Evolutionary conservation across 1,284 basidiomycete genomes (phyloP), one percentile per base, ranked within the genome.

Genomic region (Cryptococcus jaspeensis): DNA sequence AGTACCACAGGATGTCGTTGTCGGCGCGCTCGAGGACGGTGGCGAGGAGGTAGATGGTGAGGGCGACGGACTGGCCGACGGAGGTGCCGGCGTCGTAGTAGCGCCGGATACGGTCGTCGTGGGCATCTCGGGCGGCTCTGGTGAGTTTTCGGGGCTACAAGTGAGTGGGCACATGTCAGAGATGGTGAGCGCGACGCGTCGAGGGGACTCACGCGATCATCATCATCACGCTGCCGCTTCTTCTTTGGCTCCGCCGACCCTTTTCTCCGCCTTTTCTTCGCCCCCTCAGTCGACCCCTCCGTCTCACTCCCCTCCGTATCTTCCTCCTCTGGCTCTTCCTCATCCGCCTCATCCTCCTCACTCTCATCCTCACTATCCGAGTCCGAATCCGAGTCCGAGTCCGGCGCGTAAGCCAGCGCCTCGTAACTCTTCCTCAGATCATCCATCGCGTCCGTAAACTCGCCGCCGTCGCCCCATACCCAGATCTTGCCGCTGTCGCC

Each of bases 1-100:
- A 92, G 45, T 95, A 83, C 94, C 95, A 99, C 43, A 99, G 81
- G 5, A 92, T 82, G 73, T 98, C 93, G 70, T 93, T 92, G 74
- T 97, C 94, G 12, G 88, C 88, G 25, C 94, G 85, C 68, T 95
- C 92, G 13, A 97, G 83, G 12, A 87, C 83, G 5, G 89, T 92
- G 13, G 93, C 91, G 5, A 99, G 85, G 56, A 93, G 83, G 71
- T 96, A 99, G 52, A 98, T 84, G 38, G 89, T 89, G 16, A 87
- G 88, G 2, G 93, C 87, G 11, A 91, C 90, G 64, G 90, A 91
- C 79, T 95, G 92, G 1, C 92, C 92, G 68, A 89, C 85, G 78
- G 84, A 90, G 46, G 90, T 90, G 42, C 96, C 96, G 7, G 85
- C 81, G 61, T 83, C 81, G 72, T 96, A 98, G 77, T 99, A 89